Percentiles rank a stretch among this genome's conserved stretches.
Conservation (phyloP, 768 basidiomycete species). For the Leccinum aurantiacum region DNA sequence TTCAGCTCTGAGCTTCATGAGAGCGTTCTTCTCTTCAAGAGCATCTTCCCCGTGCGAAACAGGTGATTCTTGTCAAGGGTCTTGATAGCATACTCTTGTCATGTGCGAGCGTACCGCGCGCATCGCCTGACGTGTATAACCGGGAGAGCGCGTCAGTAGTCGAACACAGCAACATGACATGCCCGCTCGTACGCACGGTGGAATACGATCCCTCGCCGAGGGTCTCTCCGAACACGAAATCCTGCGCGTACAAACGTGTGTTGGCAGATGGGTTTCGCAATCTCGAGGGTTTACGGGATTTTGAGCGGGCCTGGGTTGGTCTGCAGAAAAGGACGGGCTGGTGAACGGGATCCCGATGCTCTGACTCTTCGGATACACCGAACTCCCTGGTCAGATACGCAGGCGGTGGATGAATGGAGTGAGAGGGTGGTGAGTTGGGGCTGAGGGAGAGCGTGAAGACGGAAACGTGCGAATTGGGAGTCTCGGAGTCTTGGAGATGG, state of each 20-base stretch:
- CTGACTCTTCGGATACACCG: slow-evolving; percentile 38
- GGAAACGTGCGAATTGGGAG: slow-evolving; percentile 65
- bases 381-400: slow-evolving; percentile 61
- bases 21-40: slow-evolving; percentile 74
- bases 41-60: slow-evolving; percentile 74
- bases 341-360: slow-evolving; percentile 7
- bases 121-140: slow-evolving; percentile 47
- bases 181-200: slow-evolving; percentile 48
- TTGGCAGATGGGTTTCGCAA: slow-evolving; percentile 49
- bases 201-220: slow-evolving; percentile 84
- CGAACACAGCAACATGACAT: slow-evolving; percentile 8
- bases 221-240: slow-evolving; percentile 73
- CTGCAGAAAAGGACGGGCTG: slow-evolving; percentile 11
- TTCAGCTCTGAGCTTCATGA: slow-evolving; percentile 61
- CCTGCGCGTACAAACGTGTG: slow-evolving; percentile 48
- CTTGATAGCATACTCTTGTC: slow-evolving; percentile 74
- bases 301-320: slow-evolving; percentile 36
- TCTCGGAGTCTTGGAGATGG: slow-evolving; percentile 42
- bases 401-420: slow-evolving; percentile 43
- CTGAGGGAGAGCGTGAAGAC: slow-evolving; percentile 59
- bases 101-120: slow-evolving; percentile 53
- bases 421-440: slow-evolving; percentile 42
- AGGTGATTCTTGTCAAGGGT: slow-evolving; percentile 84
- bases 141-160: slow-evolving; percentile 1
- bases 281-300: slow-evolving; percentile 38